Evolutionary conservation across 129 eudicot genomes (phyloP).

Genomic region (Flaveria robusta): DNA sequence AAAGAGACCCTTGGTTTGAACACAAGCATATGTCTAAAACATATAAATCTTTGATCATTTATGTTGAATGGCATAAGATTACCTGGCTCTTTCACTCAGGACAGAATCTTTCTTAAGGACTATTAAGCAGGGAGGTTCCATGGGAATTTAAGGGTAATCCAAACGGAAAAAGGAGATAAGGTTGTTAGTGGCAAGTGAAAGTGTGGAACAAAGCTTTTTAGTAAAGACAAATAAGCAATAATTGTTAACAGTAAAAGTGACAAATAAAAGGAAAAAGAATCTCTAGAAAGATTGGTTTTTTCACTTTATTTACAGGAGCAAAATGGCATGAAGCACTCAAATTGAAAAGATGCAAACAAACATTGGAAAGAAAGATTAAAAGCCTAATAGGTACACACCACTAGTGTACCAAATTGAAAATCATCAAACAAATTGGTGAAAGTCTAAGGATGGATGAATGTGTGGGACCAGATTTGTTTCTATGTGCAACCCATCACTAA

Average conservation of each 20-base stretch:
- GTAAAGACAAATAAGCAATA: slow-evolving; percentile 23
- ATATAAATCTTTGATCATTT: too few relatives aligned
- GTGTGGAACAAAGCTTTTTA: slow-evolving; percentile 14
- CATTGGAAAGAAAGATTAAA: slow-evolving; percentile 28
- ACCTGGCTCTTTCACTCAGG: too few relatives aligned
- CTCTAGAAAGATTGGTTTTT: slow-evolving; percentile 30
- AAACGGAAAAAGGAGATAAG: not conserved
- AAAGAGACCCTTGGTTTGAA: too few relatives aligned
- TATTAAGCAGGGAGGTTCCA: not conserved
- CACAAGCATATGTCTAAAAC: too few relatives aligned
- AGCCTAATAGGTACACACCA: slow-evolving; percentile 28
- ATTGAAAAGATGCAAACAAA: slow-evolving; percentile 31
- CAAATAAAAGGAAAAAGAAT: slow-evolving; percentile 14
- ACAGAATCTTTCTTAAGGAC: not conserved
- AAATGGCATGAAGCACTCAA: slow-evolving; percentile 29
- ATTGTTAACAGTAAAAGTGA: slow-evolving; percentile 25
- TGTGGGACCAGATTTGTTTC: slow-evolving; percentile 33
- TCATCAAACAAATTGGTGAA: slow-evolving; percentile 32
- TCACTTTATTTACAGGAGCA: slow-evolving; percentile 30
- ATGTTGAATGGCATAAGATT: not conserved
- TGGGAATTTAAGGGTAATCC: not conserved
- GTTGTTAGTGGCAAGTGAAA: not conserved
- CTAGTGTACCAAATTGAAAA: slow-evolving; percentile 15
- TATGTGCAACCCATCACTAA: slow-evolving; percentile 29
- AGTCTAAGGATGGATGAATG: slow-evolving; percentile 14